A percentile compares a stretch with the other conserved stretches of the same genome.
Conservation (phyloP, 2,329 filamentous ascomycete species). For the Ophioceras dolichostomum region DNA sequence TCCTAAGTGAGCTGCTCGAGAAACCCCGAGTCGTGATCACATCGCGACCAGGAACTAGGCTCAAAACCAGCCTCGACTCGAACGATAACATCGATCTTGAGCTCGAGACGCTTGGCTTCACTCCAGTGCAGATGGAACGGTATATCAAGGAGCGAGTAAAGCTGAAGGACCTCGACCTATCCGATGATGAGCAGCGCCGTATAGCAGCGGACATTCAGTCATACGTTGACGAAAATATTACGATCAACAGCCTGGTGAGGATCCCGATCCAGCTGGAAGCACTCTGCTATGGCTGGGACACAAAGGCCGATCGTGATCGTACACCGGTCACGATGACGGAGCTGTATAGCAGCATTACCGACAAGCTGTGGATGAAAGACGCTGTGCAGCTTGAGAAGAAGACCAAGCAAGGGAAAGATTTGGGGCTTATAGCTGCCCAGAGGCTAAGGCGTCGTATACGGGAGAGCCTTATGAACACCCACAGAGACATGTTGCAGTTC, state of each 20-base stretch:
- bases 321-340: conserved; percentile 22
- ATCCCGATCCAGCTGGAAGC: conserved; percentile 32
- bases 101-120: conserved; percentile 26
- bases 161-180: too few species aligned
- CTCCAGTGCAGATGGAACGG: conserved; percentile 18
- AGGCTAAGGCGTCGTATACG: too few species aligned
- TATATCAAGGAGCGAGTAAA: conserved; percentile 20
- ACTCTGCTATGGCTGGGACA: conserved; percentile 24
- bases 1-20: conserved; percentile 17
- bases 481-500: background rate
- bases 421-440: background rate
- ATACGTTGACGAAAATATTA: too few species aligned
- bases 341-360: conserved; percentile 19
- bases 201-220: conserved; percentile 17
- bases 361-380: background rate
- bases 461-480: background rate
- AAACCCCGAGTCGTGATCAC: conserved; percentile 25
- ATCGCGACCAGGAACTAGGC: conserved; percentile 18
- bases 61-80: conserved; percentile 4
- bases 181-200: conserved; percentile 10
- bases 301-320: background rate
- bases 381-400: background rate
- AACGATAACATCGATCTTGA: conserved; percentile 17
- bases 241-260: conserved; percentile 22
- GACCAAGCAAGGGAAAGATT: background rate